Evolutionary conservation across 495 filamentous ascomycete species (phyloP).

Genomic region (Symbiotaphrina buchneri): DNA sequence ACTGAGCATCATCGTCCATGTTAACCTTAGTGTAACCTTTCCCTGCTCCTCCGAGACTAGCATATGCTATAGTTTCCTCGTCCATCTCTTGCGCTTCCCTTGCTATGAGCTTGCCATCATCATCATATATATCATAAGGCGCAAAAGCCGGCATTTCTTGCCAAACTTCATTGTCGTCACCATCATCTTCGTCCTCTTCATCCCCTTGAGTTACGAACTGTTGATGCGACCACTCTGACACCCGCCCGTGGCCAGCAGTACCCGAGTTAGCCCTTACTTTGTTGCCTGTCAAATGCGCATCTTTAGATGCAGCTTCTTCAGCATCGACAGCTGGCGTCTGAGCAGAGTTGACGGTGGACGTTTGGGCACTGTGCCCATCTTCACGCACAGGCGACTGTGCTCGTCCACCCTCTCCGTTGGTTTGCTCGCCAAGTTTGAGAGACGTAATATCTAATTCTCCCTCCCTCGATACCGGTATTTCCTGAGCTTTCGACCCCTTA

Average conservation of each 20-base stretch:
- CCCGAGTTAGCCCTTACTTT: too few species aligned
- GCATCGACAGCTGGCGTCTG: constrained; percentile 1
- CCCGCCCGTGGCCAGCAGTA: background rate
- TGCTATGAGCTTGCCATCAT: constrained; percentile 71
- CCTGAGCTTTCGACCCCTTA: background rate
- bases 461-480: background rate
- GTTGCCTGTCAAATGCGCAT: too few species aligned
- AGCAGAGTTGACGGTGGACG: background rate
- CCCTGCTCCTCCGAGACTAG: constrained; percentile 59
- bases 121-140: constrained; percentile 84
- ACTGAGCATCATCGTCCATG: constrained; percentile 83
- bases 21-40: constrained; percentile 89
- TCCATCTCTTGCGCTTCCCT: constrained; percentile 48
- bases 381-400: background rate
- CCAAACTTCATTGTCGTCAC: constrained; percentile 53
- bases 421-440: background rate
- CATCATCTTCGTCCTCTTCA: constrained; percentile 19
- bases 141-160: constrained; percentile 86
- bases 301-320: constrained; percentile 1
- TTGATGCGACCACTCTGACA: constrained; percentile 85
- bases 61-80: constrained; percentile 49
- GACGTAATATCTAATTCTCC: background rate
- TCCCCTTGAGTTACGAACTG: constrained; percentile 33
- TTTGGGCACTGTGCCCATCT: background rate
- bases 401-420: background rate